Evolutionary conservation across 805 yeast genomes (phyloP).

Genomic region (Wickerhamomyces silvicola): DNA sequence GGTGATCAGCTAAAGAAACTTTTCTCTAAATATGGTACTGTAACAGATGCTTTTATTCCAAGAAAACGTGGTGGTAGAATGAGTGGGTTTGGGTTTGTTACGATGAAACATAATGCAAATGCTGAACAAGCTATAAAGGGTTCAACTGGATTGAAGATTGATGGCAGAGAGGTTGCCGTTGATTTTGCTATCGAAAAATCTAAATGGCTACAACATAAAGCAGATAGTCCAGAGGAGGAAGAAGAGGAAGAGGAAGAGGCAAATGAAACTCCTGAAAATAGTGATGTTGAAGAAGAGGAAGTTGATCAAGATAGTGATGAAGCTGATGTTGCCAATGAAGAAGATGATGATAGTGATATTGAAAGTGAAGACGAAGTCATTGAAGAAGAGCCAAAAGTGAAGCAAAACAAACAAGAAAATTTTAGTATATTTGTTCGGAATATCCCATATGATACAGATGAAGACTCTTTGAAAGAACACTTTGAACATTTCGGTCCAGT

Average conservation of each 20-base stretch:
- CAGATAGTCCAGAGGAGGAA: conserved; percentile 36
- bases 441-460: conserved; percentile 90
- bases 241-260: conserved; percentile 30
- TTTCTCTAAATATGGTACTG: conserved; percentile 77
- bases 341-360: conserved; percentile 20
- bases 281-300: conserved; percentile 24
- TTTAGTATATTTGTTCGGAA: conserved; percentile 83
- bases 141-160: conserved; percentile 68
- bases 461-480: conserved; percentile 70
- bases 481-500: conserved; percentile 80
- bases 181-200: conserved; percentile 88
- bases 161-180: conserved; percentile 88
- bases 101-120: conserved; percentile 70
- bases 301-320: conserved; percentile 23
- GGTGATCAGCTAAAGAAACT: conserved; percentile 63
- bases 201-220: conserved; percentile 63
- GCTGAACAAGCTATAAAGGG: conserved; percentile 81
- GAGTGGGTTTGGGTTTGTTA: conserved; percentile 93
- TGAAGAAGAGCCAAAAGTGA: conserved; percentile 32
- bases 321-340: conserved; percentile 22
- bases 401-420: conserved; percentile 57
- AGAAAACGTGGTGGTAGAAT: conserved; percentile 80
- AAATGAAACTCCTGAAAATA: conserved; percentile 27
- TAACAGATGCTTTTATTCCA: conserved; percentile 84
- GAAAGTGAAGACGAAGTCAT: conserved; percentile 28